Evolutionary conservation across 768 basidiomycete species (phyloP).

Genomic region (Naematelia encephala): DNA sequence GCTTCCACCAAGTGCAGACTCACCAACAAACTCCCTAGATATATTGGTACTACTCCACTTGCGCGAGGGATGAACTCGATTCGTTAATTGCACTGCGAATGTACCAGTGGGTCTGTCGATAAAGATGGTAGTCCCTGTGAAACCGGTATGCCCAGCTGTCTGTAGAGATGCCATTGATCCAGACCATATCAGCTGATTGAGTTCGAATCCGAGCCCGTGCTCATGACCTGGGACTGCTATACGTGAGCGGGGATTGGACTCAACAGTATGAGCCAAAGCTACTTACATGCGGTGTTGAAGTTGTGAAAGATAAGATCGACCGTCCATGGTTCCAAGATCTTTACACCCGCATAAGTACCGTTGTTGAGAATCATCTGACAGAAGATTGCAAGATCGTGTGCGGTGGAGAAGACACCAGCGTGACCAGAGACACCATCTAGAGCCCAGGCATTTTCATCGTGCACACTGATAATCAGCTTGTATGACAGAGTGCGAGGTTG

Average conservation of each 20-base stretch:
- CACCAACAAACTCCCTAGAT: constrained; percentile 7
- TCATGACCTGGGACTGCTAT: constrained; percentile 9
- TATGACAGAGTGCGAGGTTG: neutral
- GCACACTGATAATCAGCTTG: constrained; percentile 3
- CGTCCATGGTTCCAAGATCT: constrained; percentile 13
- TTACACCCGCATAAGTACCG: constrained; percentile 9
- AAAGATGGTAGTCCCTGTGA: constrained; percentile 10
- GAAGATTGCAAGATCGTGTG: constrained; percentile 12
- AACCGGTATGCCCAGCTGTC: constrained; percentile 13
- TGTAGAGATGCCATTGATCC: constrained; percentile 11
- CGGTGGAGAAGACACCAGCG: constrained; percentile 14
- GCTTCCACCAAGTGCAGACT: neutral
- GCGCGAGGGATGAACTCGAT: constrained; percentile 9
- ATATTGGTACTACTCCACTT: constrained; percentile 9
- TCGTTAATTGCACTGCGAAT: constrained; percentile 4
- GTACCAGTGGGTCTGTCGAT: constrained; percentile 12
- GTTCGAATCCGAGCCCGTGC: constrained; percentile 11
- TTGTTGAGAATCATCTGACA: constrained; percentile 16
- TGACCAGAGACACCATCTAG: constrained; percentile 12
- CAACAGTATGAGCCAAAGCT: neutral
- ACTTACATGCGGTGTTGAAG: constrained; percentile 10
- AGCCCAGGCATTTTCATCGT: constrained; percentile 16
- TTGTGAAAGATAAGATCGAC: constrained; percentile 13
- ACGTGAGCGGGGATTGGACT: neutral
- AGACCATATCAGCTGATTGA: constrained; percentile 13